Conservation (phyloP, 2,329 filamentous ascomycete species). For the Tolypocladium cylindrosporum region DNA sequence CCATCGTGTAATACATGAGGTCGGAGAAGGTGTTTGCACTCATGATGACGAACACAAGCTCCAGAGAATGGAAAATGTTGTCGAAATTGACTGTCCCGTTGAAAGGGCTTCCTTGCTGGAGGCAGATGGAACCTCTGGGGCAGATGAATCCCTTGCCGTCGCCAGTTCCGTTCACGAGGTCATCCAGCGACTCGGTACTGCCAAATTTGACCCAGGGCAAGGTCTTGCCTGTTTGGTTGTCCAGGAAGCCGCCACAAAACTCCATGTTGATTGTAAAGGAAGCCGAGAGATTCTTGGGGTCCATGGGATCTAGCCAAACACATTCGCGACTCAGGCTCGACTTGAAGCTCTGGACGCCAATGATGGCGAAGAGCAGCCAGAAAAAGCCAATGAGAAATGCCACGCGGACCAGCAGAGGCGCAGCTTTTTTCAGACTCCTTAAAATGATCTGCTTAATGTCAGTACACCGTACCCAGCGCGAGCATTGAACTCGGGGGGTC, state of each 20-base stretch:
- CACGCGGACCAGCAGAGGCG: conserved; percentile 82
- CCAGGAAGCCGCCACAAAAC: conserved; percentile 79
- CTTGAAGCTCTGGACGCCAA: conserved; percentile 95
- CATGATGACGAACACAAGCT: conserved; percentile 97
- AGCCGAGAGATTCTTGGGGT: conserved; percentile 42
- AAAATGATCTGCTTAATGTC: conserved; percentile 61
- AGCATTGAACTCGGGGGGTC: not conserved
- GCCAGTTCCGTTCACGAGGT: conserved; percentile 39
- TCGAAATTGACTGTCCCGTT: conserved; percentile 89
- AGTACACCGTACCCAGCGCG: conserved; percentile 1
- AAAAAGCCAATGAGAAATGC: conserved; percentile 94
- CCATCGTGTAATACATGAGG: conserved; percentile 84
- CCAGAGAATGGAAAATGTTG: conserved; percentile 83
- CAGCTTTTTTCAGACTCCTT: conserved; percentile 88
- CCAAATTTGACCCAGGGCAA: conserved; percentile 56
- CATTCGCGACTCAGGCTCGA: conserved; percentile 69
- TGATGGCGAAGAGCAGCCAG: conserved; percentile 93
- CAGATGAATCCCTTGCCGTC: conserved; percentile 79
- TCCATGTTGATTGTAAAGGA: conserved; percentile 56
- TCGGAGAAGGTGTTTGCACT: conserved; percentile 95
- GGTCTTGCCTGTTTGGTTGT: conserved; percentile 43
- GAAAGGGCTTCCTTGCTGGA: conserved; percentile 70
- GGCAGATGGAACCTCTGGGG: conserved; percentile 70
- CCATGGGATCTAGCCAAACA: conserved; percentile 60
- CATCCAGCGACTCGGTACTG: conserved; percentile 24